A percentile compares a stretch with the other conserved stretches of the same genome.
Evolutionary conservation across 495 filamentous ascomycete species (phyloP).

Genomic region (Penicillium silybi): DNA sequence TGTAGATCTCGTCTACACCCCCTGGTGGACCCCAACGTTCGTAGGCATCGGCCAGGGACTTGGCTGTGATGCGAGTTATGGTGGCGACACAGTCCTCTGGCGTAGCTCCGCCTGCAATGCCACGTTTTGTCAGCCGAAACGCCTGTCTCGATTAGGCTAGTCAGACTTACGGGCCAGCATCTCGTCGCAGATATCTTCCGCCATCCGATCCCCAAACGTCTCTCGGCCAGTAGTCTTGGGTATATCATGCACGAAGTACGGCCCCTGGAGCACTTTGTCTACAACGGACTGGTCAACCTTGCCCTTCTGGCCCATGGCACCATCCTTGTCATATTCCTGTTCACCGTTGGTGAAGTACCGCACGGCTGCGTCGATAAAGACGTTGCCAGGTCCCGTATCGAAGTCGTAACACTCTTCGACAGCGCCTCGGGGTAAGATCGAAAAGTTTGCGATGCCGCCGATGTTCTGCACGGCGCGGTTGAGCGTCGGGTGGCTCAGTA

Average conservation of each 20-base stretch:
- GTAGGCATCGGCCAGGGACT: slow-evolving; percentile 38
- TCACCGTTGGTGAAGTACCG: slow-evolving; percentile 10
- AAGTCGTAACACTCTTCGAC: slow-evolving; percentile 38
- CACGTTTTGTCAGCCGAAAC: neutral
- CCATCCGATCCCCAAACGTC: slow-evolving; percentile 47
- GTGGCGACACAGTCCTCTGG: slow-evolving; percentile 46
- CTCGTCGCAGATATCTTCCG: slow-evolving; percentile 37
- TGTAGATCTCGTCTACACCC: slow-evolving; percentile 19
- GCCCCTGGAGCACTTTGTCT: slow-evolving; percentile 35
- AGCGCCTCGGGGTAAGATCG: slow-evolving; percentile 30
- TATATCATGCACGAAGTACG: slow-evolving; percentile 39
- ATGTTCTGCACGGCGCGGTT: slow-evolving; percentile 50
- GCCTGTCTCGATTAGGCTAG: neutral
- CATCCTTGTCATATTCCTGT: slow-evolving; percentile 29
- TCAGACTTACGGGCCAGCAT: slow-evolving; percentile 16
- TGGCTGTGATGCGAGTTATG: slow-evolving; percentile 48
- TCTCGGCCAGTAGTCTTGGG: slow-evolving; percentile 53
- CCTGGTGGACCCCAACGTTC: slow-evolving; percentile 12
- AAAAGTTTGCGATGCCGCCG: slow-evolving; percentile 48
- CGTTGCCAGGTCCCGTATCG: slow-evolving; percentile 30
- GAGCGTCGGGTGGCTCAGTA: slow-evolving; percentile 45
- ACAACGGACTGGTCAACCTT: slow-evolving; percentile 43
- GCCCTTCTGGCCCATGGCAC: slow-evolving; percentile 34
- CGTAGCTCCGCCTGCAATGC: slow-evolving; percentile 23
- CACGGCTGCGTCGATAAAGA: slow-evolving; percentile 18